Base-by-base conservation (phyloP, 106 monocot genomes). In the Gastrodia elata region DNA sequence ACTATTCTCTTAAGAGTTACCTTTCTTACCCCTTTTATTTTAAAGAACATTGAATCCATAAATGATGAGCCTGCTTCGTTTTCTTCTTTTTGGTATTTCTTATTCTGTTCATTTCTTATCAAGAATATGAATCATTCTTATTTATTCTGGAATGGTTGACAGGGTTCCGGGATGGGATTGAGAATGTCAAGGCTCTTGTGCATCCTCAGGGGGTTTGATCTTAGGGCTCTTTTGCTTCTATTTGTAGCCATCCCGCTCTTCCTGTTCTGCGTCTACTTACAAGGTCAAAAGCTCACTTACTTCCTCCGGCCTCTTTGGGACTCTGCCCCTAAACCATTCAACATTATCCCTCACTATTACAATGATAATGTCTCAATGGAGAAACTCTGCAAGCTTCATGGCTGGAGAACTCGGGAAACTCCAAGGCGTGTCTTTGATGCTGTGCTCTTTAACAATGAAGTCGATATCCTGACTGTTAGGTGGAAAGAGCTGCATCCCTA, bases 401-500 rank as follows among this genome's bases (percentile, higher is more conserved):
- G 95, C 18, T 95, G 95, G 95, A 59, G 76, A 37, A 77, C 85
- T 0, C 84, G 95, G 0, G 87, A 89, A 8, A 84, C 89, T 8
- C 95, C 95, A 9, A 64, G 95, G 13, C 83, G 89, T 6, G 95
- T 95, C 24, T 95, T 95, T 20, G 95, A 95, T 76, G 95, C 95
- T 2, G 95, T 89, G 0, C 81, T 95, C 37, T 95, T 95, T 83
- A 95, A 83, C 78, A 95, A 95, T 38, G 95, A 95, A 65, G 56
- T 95, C 2, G 95, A 95, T 57, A 92, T 95, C 24, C 89, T 95
- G 14, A 48, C 81, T 0, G 74, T 95, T 44, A 78, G 95, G 5
- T 95, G 95, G 95, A 83, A 91, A 0, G 95, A 95, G 75, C 87
- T 95, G 4, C 80, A 80, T 25, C 89, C 89, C 4, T 92, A 89